Base-by-base conservation (phyloP, 208 protist species). In the Wallacemonas sp. region DNA sequence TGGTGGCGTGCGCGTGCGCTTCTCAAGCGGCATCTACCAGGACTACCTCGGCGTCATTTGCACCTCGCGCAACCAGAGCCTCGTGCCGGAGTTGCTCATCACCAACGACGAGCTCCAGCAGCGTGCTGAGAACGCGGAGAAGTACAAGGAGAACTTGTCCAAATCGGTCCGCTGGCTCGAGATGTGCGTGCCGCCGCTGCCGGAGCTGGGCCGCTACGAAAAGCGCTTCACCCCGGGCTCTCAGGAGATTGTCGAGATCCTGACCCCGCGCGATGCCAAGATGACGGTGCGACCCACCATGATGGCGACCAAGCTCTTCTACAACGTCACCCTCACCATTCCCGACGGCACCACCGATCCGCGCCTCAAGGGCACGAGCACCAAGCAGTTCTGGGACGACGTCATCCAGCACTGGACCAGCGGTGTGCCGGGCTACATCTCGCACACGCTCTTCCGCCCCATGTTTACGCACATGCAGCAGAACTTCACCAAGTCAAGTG, bases 391-490 rank as follows among this genome's bases (percentile, higher is more conserved):
- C 70, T 97, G 92, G 92, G 87, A 97, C 52, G 92, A 97, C 67
- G 89, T 97, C 20, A 75, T 93, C 14, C 72, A 75, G 77, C 92
- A 97, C 77, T 97, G 92, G 89, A 94, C 92, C 25, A 78, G 81
- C 12, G 88, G 88, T 3, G 80, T 95, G 49, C 92, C 92, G 14
- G 92, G 89, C 23, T 97, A 97, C 74, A 72, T 97, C 65, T 91
- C 86, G 1, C 92, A 97, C 72, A 97, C 92, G 18, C 86, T 97
- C 77, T 97, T 97, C 57, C 92, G 89, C 3, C 92, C 92, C 22
- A 87, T 97, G 78, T 91, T 97, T 77, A 92, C 81, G 20, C 89
- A 97, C 76, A 87, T 97, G 80, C 89, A 97, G 72, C 87, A 94
- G 73, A 76, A 94, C 72, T 93, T 94, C 42, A 87, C 85, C 3